phyloP scores from a whole-genome alignment of 1,284 basidiomycete genomes.

The Ceratobasidium sp. region DNA sequence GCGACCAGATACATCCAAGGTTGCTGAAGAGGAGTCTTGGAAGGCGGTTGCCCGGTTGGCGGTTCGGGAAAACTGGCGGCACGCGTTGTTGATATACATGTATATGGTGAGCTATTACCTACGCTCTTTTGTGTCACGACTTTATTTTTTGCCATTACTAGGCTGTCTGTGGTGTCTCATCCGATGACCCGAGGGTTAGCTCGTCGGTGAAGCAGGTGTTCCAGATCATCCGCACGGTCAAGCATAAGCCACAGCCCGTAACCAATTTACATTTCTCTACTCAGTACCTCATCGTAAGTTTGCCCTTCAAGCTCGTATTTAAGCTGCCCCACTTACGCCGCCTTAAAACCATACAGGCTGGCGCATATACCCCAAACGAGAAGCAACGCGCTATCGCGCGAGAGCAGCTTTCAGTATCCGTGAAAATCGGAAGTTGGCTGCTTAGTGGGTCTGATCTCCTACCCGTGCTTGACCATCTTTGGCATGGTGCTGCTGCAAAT shows the following conservation, averaged over 20 bases:
- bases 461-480: constrained; percentile 30
- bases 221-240: constrained; percentile 20
- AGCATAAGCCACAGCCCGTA: not conserved
- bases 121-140: not conserved
- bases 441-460: constrained; percentile 20
- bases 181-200: constrained; percentile 5
- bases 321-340: too few relatives aligned
- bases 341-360: too few relatives aligned
- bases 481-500: constrained; percentile 21
- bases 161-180: constrained; percentile 26
- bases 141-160: not conserved
- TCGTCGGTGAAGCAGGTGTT: constrained; percentile 18
- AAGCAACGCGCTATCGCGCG: too few relatives aligned
- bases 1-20: not conserved
- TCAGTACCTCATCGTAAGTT: constrained; percentile 5
- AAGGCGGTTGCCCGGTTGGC: constrained; percentile 9
- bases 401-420: too few relatives aligned
- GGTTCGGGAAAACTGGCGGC: constrained; percentile 36
- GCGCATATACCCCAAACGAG: too few relatives aligned
- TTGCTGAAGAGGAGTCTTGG: constrained; percentile 10
- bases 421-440: too few relatives aligned
- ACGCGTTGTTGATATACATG: constrained; percentile 11
- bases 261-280: not conserved
- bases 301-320: too few relatives aligned
- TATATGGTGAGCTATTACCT: constrained; percentile 15